These are phyloP conservation scores for Pezicula rhizophila DNA, from an alignment of 2,329 filamentous ascomycete species.

Conservation along the genomic window DNA sequence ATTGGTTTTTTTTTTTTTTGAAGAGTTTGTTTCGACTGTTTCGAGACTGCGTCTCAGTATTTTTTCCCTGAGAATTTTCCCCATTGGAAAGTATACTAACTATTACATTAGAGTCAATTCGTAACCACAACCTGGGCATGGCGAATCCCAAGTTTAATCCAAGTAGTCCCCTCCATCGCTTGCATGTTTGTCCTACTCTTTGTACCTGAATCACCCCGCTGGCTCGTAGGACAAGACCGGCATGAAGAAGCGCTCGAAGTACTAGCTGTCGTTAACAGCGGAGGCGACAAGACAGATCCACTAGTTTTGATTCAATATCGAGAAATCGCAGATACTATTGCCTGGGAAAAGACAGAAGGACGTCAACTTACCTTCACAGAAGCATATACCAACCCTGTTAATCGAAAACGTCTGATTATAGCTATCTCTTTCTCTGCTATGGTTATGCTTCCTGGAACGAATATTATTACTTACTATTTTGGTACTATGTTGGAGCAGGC, in stretches of 20 bases:
- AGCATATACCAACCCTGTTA: conserved; percentile 18
- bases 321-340: conserved; percentile 30
- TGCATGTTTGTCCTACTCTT: conserved; percentile 36
- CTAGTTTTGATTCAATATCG: conserved; percentile 30
- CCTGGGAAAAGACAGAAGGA: conserved; percentile 36
- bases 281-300: conserved; percentile 35
- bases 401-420: conserved; percentile 8
- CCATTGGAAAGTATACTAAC: background rate
- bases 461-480: conserved; percentile 31
- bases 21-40: too few species aligned
- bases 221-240: conserved; percentile 90
- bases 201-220: conserved; percentile 93
- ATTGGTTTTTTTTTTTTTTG: background rate
- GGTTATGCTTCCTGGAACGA: conserved; percentile 8
- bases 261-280: conserved; percentile 58
- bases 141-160: conserved; percentile 38
- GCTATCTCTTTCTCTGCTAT: conserved; percentile 5
- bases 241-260: conserved; percentile 95
- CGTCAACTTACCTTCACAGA: conserved; percentile 31
- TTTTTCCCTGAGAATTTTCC: background rate
- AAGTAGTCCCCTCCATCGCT: conserved; percentile 16
- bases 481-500: conserved; percentile 20
- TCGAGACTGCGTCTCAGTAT: too few species aligned
- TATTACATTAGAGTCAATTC: conserved; percentile 1
- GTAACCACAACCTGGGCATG: conserved; percentile 26